phyloP scores from a whole-genome alignment of 2,329 filamentous ascomycete species.

The Hypoxylon sp. region DNA sequence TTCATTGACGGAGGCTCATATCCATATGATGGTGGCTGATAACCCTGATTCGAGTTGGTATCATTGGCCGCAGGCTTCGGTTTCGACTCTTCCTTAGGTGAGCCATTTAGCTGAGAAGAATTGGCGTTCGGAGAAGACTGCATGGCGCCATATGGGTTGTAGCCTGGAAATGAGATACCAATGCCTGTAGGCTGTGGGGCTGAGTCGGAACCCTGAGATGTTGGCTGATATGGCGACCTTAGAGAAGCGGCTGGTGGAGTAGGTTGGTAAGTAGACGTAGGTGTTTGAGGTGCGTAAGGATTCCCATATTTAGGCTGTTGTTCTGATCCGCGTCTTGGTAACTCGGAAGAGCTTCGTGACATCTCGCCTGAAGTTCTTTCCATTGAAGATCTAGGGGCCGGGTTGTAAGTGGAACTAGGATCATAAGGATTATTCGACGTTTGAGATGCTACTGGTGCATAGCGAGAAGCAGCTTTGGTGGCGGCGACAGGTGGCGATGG shows the following conservation, averaged over 20 bases:
- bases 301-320: constrained; percentile 55
- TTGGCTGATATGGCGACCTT: constrained; percentile 47
- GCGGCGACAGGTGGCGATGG: constrained; percentile 56
- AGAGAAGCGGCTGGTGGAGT: constrained; percentile 40
- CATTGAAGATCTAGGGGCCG: constrained; percentile 60
- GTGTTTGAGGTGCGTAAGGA: constrained; percentile 55
- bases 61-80: constrained; percentile 38
- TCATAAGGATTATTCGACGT: constrained; percentile 57
- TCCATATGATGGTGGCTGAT: constrained; percentile 65
- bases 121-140: constrained; percentile 37
- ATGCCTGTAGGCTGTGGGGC: constrained; percentile 35
- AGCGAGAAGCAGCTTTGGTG: constrained; percentile 66
- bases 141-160: constrained; percentile 48
- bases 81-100: constrained; percentile 35
- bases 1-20: constrained; percentile 65
- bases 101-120: constrained; percentile 26
- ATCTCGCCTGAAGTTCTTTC: constrained; percentile 63
- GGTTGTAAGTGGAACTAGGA: constrained; percentile 51
- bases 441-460: constrained; percentile 60
- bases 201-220: constrained; percentile 42
- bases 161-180: constrained; percentile 50
- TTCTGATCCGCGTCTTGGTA: constrained; percentile 60
- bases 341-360: constrained; percentile 59
- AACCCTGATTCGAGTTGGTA: constrained; percentile 50
- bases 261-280: constrained; percentile 55